phyloP scores from a whole-genome alignment of 2,329 filamentous ascomycete genomes.

The Verticillium dahliae region DNA sequence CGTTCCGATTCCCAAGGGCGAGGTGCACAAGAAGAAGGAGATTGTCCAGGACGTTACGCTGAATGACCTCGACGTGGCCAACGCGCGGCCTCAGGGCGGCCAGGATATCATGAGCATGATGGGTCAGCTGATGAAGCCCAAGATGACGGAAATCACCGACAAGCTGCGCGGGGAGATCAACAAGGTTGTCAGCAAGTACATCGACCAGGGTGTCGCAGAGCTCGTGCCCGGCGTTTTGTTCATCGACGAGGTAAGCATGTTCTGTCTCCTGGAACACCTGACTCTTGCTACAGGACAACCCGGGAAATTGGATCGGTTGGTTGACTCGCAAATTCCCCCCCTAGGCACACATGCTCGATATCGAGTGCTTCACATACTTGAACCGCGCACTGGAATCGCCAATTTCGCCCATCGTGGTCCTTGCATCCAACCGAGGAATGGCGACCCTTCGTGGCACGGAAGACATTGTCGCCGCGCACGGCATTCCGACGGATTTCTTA shows the following conservation, averaged over 20 bases:
- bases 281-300: neutral
- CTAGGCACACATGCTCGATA: constrained; percentile 97
- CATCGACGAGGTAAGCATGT: constrained; percentile 80
- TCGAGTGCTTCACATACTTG: constrained; percentile 98
- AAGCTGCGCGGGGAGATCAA: constrained; percentile 95
- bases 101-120: constrained; percentile 99
- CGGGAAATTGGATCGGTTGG: constrained; percentile 49
- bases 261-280: neutral
- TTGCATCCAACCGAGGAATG: constrained; percentile 93
- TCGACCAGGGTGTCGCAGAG: constrained; percentile 95
- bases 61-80: constrained; percentile 93
- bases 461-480: constrained; percentile 79
- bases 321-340: constrained; percentile 69
- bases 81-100: constrained; percentile 88
- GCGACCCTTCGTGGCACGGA: constrained; percentile 85
- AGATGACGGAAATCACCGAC: constrained; percentile 99
- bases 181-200: constrained; percentile 98
- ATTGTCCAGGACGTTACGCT: constrained; percentile 98
- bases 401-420: constrained; percentile 93
- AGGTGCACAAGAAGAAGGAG: constrained; percentile 99
- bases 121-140: constrained; percentile 99
- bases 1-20: constrained; percentile 95
- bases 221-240: constrained; percentile 97
- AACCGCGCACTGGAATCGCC: constrained; percentile 94
- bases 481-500: constrained; percentile 88